Evolutionary conservation across 805 yeast genomes (phyloP).

Genomic region (Cyberlindnera mississippiensis): DNA sequence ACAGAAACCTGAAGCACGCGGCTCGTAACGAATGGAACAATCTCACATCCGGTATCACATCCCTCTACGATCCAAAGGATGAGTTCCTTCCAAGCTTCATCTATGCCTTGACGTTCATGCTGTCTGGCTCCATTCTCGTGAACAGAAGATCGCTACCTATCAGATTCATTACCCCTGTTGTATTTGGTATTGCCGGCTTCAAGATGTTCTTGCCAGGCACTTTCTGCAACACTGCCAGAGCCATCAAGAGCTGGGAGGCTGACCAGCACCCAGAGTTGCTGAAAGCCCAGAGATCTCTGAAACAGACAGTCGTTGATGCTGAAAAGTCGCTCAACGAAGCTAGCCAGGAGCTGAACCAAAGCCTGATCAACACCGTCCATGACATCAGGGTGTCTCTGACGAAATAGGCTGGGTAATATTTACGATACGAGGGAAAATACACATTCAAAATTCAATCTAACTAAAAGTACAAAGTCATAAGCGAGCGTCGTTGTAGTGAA

Average conservation of each 20-base stretch:
- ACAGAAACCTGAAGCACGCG: slow-evolving; percentile 25
- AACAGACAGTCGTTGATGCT: slow-evolving; percentile 16
- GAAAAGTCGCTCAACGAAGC: slow-evolving; percentile 14
- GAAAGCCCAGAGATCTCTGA: slow-evolving; percentile 24
- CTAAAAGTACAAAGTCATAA: not conserved
- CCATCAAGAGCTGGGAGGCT: slow-evolving; percentile 30
- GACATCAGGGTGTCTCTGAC: slow-evolving; percentile 21
- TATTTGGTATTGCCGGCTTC: slow-evolving; percentile 45
- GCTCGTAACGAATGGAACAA: slow-evolving; percentile 23
- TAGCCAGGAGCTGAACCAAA: slow-evolving; percentile 13
- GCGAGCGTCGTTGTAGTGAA: slow-evolving; percentile 2
- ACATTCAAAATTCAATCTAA: not conserved
- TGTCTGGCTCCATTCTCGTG: slow-evolving; percentile 53
- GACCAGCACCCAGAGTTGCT: slow-evolving; percentile 37
- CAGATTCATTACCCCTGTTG: slow-evolving; percentile 48
- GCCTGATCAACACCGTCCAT: slow-evolving; percentile 18
- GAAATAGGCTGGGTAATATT: not conserved
- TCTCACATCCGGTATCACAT: slow-evolving; percentile 13
- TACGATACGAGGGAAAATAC: not conserved
- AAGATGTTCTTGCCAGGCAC: slow-evolving; percentile 48
- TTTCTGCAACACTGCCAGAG: slow-evolving; percentile 31
- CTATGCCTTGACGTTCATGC: slow-evolving; percentile 50
- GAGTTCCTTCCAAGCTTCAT: slow-evolving; percentile 47
- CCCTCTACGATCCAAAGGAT: slow-evolving; percentile 27
- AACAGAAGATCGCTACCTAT: slow-evolving; percentile 43